Conservation (phyloP, 2,329 filamentous ascomycete species). For the Grosmannia serpens region DNA sequence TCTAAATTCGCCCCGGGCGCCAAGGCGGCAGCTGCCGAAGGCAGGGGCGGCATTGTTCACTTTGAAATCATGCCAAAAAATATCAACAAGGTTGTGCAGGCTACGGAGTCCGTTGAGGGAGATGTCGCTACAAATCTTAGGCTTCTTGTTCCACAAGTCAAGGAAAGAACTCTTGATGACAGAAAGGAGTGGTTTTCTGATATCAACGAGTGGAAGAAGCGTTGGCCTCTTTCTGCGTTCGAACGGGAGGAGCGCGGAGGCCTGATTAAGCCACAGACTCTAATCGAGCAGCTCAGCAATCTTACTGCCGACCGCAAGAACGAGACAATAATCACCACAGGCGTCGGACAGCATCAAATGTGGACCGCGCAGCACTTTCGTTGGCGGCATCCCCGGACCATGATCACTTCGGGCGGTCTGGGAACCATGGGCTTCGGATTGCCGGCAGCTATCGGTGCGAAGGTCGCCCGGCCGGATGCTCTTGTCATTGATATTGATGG, state of each 20-base stretch:
- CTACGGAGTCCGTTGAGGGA: slow-evolving; percentile 88
- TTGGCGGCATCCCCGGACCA: slow-evolving; percentile 81
- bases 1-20: slow-evolving; percentile 83
- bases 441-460: slow-evolving; percentile 88
- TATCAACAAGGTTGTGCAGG: slow-evolving; percentile 98
- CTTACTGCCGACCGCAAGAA: slow-evolving; percentile 72
- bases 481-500: slow-evolving; percentile 94
- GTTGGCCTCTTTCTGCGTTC: slow-evolving; percentile 75
- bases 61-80: slow-evolving; percentile 99
- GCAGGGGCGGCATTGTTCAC: slow-evolving; percentile 87
- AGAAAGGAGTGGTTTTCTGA: slow-evolving; percentile 80
- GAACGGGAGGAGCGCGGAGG: slow-evolving; percentile 66
- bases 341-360: slow-evolving; percentile 98
- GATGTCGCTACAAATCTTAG: slow-evolving; percentile 74
- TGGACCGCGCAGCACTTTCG: slow-evolving; percentile 96
- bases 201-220: slow-evolving; percentile 82
- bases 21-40: slow-evolving; percentile 71
- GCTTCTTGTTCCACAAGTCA: slow-evolving; percentile 60
- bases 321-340: slow-evolving; percentile 78
- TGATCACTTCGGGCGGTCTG: slow-evolving; percentile 93
- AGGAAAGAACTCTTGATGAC: slow-evolving; percentile 48
- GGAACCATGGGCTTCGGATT: slow-evolving; percentile 95
- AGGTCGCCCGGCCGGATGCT: slow-evolving; percentile 65
- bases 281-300: slow-evolving; percentile 84
- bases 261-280: slow-evolving; percentile 84